Base-by-base conservation (phyloP, 192 early-diverging fungal species). In the Coemansia sp. region DNA sequence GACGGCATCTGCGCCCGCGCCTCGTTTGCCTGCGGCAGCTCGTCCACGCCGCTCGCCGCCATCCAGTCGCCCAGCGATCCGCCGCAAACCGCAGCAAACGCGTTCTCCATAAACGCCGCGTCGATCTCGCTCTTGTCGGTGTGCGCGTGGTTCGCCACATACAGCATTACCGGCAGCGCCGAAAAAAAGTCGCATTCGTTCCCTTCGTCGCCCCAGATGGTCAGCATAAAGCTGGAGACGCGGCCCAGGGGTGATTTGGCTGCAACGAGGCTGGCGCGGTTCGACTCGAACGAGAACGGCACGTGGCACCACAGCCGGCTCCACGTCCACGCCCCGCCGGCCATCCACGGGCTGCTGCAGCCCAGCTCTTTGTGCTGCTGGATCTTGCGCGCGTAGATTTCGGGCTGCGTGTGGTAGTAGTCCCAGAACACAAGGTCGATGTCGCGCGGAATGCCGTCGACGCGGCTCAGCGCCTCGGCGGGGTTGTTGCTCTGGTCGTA, bases 161-260 rank as follows among this genome's bases (percentile, higher is more conserved):
- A 91, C 18, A 88, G 66, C 64, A 94, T 73, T 4, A 84, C 91
- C 12, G 93, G 93, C 36, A 95, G 74, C 12, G 88, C 76, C 0
- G 92, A 92, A 66, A 84, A 89, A 71, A 93, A 84, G 67, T 93
- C 93, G 68, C 88, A 94, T 75, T 94, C 93, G 73, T 93, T 92
- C 40, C 92, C 93, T 60, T 94, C 93, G 68, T 94, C 93, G 20
- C 93, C 93, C 92, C 92, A 94, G 14, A 88, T 85, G 1, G 92
- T 93, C 46, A 92, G 87, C 82, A 94, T 91, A 20, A 86, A 83
- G 67, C 92, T 90, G 21, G 74, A 60, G 21, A 92, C 88, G 12
- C 84, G 81, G 36, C 75, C 70, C 10, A 65, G 63, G 0, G 72
- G 73, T 15, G 67, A 66, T 63, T 89, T 94, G 18, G 87, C 83